Percentiles rank a stretch among this genome's conserved stretches.
phyloP scores from a whole-genome alignment of 495 filamentous ascomycete genomes.

The Chaetomium tenue region DNA sequence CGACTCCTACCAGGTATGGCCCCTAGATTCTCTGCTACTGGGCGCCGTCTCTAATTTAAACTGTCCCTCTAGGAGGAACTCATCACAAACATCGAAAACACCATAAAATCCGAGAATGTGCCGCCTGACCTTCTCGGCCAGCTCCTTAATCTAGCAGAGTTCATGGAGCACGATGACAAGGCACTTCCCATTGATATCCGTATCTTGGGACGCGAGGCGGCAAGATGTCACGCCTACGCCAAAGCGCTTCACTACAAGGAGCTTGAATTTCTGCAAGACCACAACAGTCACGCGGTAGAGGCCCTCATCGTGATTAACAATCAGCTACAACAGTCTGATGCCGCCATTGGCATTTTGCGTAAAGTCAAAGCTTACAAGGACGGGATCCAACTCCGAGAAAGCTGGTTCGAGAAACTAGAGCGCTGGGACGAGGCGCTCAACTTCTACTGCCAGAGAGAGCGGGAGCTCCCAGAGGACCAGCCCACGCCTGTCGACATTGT shows the following conservation, averaged over 20 bases:
- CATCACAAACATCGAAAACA: slow-evolving; percentile 90
- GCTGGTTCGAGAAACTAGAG: slow-evolving; percentile 97
- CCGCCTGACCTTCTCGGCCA: slow-evolving; percentile 93
- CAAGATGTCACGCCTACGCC: slow-evolving; percentile 93
- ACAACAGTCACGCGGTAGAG: slow-evolving; percentile 92
- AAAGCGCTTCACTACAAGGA: slow-evolving; percentile 99
- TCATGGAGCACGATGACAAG: slow-evolving; percentile 99
- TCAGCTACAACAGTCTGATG: slow-evolving; percentile 94
- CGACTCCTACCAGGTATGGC: slow-evolving; percentile 66
- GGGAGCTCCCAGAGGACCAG: slow-evolving; percentile 59
- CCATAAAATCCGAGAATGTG: slow-evolving; percentile 86
- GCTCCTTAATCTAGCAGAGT: slow-evolving; percentile 93
- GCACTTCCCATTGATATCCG: slow-evolving; percentile 96
- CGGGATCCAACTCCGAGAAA: slow-evolving; percentile 85
- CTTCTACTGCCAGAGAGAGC: slow-evolving; percentile 77
- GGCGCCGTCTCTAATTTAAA: not conserved
- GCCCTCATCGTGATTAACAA: slow-evolving; percentile 98
- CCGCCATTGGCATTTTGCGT: slow-evolving; percentile 92
- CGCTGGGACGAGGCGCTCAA: slow-evolving; percentile 97
- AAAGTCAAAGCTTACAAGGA: slow-evolving; percentile 94
- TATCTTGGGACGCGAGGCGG: slow-evolving; percentile 85
- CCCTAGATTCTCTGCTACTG: not conserved
- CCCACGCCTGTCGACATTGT: slow-evolving; percentile 81
- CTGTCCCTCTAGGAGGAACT: slow-evolving; percentile 69
- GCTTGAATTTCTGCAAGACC: slow-evolving; percentile 94